Conservation (phyloP, 768 basidiomycete genomes). For the Suillus hirtellus region DNA sequence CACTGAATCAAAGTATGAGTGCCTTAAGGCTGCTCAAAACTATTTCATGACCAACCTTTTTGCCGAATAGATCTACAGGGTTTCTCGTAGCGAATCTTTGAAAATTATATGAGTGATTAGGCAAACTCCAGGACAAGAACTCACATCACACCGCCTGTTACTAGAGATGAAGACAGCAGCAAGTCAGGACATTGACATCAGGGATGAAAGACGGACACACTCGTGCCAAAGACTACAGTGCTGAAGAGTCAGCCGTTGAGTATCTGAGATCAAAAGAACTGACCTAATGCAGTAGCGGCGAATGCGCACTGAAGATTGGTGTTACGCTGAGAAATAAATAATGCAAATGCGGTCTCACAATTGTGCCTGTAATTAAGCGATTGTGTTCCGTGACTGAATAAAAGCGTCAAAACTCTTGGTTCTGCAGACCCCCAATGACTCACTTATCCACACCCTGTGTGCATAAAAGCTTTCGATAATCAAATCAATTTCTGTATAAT, state of each 20-base stretch:
- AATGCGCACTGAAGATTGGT: slow-evolving; percentile 6
- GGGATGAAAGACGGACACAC: slow-evolving; percentile 14
- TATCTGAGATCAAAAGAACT: slow-evolving; percentile 14
- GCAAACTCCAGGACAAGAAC: no score
- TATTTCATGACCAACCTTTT: slow-evolving; percentile 9
- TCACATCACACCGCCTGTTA: slow-evolving; percentile 12
- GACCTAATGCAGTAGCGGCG: slow-evolving; percentile 11
- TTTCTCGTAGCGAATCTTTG: slow-evolving; percentile 16
- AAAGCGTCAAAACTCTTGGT: not conserved
- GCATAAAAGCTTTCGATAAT: slow-evolving; percentile 22
- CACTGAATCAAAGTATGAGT: slow-evolving; percentile 10
- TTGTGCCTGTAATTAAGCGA: slow-evolving; percentile 14
- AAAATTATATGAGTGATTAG: not conserved
- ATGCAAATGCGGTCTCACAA: slow-evolving; percentile 15
- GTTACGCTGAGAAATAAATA: slow-evolving; percentile 5
- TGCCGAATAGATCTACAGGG: slow-evolving; percentile 3
- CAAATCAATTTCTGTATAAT: not conserved
- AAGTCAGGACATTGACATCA: not conserved
- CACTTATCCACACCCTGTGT: slow-evolving; percentile 31
- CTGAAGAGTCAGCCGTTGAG: not conserved
- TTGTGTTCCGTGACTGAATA: slow-evolving; percentile 23
- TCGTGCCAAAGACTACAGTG: slow-evolving; percentile 17
- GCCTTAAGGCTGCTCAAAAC: no score
- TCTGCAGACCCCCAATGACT: not conserved
- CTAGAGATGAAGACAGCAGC: slow-evolving; percentile 9